Evolutionary conservation across 306 rosid genomes (phyloP).

Genomic region (Fragaria ananassa): DNA sequence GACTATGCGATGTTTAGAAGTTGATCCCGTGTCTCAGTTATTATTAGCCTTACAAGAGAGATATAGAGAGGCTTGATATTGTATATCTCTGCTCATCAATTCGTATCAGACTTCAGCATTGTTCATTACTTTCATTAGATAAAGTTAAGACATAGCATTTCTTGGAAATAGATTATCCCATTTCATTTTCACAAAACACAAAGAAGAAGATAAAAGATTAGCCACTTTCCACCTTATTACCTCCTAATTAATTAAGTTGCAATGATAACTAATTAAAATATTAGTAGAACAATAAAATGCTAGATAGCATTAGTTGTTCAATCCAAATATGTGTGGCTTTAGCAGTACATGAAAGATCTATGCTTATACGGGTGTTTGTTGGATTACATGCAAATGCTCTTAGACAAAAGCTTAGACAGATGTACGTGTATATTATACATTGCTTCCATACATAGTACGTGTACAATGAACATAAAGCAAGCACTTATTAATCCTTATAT

Average conservation of each 20-base stretch:
- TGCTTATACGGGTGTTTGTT: background rate
- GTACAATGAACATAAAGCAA: background rate
- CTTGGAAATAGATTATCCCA: background rate
- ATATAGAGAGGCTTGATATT: too few species aligned
- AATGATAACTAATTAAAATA: background rate
- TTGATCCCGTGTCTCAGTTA: too few species aligned
- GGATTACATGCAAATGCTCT: background rate
- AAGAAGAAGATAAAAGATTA: background rate
- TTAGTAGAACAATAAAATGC: background rate
- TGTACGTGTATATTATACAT: constrained; percentile 12
- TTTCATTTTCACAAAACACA: background rate
- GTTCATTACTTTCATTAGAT: too few species aligned
- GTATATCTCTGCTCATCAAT: background rate
- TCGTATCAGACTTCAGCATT: too few species aligned
- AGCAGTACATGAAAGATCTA: background rate
- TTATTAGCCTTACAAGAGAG: too few species aligned
- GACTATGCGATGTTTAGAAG: too few species aligned
- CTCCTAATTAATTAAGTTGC: background rate
- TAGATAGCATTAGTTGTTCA: background rate
- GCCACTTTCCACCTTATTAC: background rate
- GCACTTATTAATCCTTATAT: background rate
- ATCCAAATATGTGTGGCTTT: constrained; percentile 7
- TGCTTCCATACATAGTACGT: background rate
- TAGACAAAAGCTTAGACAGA: constrained; percentile 21
- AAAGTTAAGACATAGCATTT: too few species aligned